Conservation (phyloP, 371 early-diverging fungal genomes). For the Ordospora colligata region DNA sequence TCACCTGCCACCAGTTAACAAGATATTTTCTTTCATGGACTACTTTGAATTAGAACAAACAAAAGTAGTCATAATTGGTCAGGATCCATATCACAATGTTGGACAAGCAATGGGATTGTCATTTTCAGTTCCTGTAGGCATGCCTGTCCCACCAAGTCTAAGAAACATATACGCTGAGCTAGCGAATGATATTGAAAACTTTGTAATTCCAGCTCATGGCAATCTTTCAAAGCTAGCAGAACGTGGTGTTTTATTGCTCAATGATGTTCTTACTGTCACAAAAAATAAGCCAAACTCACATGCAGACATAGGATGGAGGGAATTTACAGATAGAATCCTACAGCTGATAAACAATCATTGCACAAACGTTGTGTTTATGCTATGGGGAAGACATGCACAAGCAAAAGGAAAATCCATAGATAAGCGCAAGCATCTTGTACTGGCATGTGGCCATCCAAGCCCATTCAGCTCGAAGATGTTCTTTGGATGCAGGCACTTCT, state of each 20-base stretch:
- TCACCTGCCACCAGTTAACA: conserved; percentile 39
- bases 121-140: conserved; percentile 66
- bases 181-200: conserved; percentile 51
- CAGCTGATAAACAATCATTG: conserved; percentile 65
- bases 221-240: conserved; percentile 71
- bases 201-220: conserved; percentile 60
- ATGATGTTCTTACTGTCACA: conserved; percentile 79
- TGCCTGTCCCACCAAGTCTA: conserved; percentile 72
- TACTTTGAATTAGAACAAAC: conserved; percentile 43
- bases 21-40: conserved; percentile 52
- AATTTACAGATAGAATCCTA: conserved; percentile 76
- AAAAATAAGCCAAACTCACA: conserved; percentile 74
- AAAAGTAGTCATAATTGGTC: conserved; percentile 57
- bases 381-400: conserved; percentile 83
- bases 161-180: conserved; percentile 80
- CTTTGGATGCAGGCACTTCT: conserved; percentile 76
- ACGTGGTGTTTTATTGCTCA: conserved; percentile 84
- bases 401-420: conserved; percentile 64
- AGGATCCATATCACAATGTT: conserved; percentile 85
- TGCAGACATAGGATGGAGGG: conserved; percentile 75
- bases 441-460: conserved; percentile 80
- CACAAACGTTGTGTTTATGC: conserved; percentile 74
- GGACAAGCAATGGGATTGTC: conserved; percentile 76
- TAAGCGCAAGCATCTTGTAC: conserved; percentile 68
- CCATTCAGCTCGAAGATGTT: conserved; percentile 78